A percentile compares a stretch with the other conserved stretches of the same genome.
Evolutionary conservation across 2,329 filamentous ascomycete species (phyloP).

Genomic region (Trichoderma aggressivum): DNA sequence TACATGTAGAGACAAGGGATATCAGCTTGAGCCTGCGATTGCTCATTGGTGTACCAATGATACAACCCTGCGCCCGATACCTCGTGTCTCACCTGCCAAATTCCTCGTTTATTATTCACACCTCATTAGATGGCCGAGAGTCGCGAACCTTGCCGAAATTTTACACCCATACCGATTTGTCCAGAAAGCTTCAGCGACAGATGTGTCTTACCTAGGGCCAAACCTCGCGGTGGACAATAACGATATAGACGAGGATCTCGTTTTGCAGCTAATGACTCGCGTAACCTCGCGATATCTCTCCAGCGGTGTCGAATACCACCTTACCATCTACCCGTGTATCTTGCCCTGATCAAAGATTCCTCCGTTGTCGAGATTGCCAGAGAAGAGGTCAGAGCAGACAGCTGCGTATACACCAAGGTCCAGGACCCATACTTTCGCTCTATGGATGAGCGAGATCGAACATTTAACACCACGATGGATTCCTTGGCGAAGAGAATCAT

Average conservation of each 20-base stretch:
- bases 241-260: neutral
- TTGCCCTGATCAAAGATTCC: too few species aligned
- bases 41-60: neutral
- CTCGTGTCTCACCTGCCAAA: too few species aligned
- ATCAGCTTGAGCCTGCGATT: neutral
- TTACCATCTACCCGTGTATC: too few species aligned
- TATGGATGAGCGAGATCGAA: neutral
- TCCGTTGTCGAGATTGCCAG: too few species aligned
- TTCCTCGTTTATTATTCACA: neutral
- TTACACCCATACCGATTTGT: neutral
- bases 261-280: neutral
- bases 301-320: too few species aligned
- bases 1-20: too few species aligned
- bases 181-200: neutral
- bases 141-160: neutral
- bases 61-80: too few species aligned
- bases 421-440: neutral
- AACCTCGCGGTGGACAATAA: neutral
- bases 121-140: neutral
- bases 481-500: too few species aligned
- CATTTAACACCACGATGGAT: too few species aligned
- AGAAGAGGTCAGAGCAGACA: neutral
- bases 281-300: neutral
- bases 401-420: neutral
- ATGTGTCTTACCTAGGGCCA: neutral